Evolutionary conservation across 768 basidiomycete species (phyloP).

Genomic region (Leccinum ochraceum): DNA sequence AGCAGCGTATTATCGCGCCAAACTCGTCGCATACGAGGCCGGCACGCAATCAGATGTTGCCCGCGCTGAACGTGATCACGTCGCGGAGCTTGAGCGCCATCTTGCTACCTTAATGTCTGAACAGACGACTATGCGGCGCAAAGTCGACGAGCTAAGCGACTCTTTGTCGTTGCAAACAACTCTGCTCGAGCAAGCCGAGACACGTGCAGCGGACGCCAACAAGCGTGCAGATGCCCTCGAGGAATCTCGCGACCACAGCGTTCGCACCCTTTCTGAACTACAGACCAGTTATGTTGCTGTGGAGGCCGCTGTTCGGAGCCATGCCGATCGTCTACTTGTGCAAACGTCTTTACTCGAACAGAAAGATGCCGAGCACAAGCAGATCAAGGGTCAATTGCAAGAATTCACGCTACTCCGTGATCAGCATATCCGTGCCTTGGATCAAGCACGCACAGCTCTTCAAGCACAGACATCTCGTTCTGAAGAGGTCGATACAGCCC

Average conservation of each 20-base stretch:
- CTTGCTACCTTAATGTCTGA: constrained; percentile 62
- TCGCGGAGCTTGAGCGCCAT: constrained; percentile 71
- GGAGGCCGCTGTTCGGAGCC: constrained; percentile 72
- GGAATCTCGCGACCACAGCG: constrained; percentile 60
- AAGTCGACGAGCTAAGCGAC: constrained; percentile 70
- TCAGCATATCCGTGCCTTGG: constrained; percentile 84
- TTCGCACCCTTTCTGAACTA: constrained; percentile 68
- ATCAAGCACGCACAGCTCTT: constrained; percentile 81
- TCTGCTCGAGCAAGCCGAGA: constrained; percentile 76
- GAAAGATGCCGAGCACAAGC: constrained; percentile 74
- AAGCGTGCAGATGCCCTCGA: constrained; percentile 78
- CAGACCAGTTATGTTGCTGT: constrained; percentile 60
- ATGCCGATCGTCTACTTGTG: constrained; percentile 68
- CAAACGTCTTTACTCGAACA: constrained; percentile 77
- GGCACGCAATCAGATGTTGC: constrained; percentile 62
- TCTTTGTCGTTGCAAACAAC: constrained; percentile 76
- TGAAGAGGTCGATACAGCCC: constrained; percentile 74
- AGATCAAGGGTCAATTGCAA: constrained; percentile 65
- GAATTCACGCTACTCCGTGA: constrained; percentile 72
- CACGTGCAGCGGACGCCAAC: constrained; percentile 69
- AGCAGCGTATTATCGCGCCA: constrained; percentile 94
- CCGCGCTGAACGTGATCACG: constrained; percentile 78
- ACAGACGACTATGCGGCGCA: constrained; percentile 65
- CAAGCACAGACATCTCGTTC: constrained; percentile 74
- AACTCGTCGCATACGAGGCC: constrained; percentile 83